Evolutionary conservation across 805 yeast species (phyloP), one percentile per base, ranked within the genome.

Genomic region (Maudiozyma bulderi): DNA sequence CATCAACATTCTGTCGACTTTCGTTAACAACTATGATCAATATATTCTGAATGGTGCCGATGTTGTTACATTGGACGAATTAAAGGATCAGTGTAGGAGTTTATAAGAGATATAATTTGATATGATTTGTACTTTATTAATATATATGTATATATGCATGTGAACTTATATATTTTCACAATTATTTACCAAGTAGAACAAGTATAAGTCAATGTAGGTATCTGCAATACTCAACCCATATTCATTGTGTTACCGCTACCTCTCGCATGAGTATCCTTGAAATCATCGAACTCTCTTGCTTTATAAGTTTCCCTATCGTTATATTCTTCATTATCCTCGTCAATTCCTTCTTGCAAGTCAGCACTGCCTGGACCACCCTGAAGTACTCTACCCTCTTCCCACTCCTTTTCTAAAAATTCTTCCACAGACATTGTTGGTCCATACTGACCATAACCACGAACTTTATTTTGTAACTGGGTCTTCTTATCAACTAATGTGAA

Each of bases 401-500:
- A 71, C 62, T 93, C 99, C 56, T 87, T 80, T 44, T 89, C 95
- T 47, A 93, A 71, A 52, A 85, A 82, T 57, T 93, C 97, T 54
- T 93, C 99, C 0, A 93, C 89, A 0, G 95, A 73, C 93, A 93
- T 87, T 0, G 97, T 87, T 2, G 99, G 99, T 31, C 91, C 73
- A 29, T 76, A 80, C 66, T 93, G 97, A 0, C 97, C 99, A 2
- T 95, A 87, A 1, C 97, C 96, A 56, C 78, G 80, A 0, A 90
- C 96, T 57, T 82, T 78, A 33, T 73, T 69, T 50, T 75, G 71
- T 14, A 87, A 55, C 43, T 82, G 78, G 37, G 78, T 79, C 51
- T 79, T 74, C 41, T 74, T 68, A 8, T 82, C 71, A 11, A 80
- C 78, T 14, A 91, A 74, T 0, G 91, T 85, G 65, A 91, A 93